Conservation (phyloP, 2,329 filamentous ascomycete genomes). For the Colletotrichum siamense region DNA sequence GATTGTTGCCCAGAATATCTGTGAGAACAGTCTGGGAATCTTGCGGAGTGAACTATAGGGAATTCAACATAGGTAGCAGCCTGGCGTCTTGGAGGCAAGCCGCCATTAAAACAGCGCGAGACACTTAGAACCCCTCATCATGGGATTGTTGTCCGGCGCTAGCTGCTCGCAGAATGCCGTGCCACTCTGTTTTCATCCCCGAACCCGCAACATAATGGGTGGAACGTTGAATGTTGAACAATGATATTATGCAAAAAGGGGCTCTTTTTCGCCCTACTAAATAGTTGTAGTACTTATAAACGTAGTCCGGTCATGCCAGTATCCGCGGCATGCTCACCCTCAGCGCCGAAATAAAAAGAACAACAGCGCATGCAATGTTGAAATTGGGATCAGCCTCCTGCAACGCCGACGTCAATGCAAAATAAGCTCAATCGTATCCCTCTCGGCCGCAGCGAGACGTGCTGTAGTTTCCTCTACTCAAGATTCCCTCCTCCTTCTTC, state of each 20-base stretch:
- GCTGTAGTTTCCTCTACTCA: background rate
- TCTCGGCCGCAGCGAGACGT: background rate
- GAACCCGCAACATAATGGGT: background rate
- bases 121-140: background rate
- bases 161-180: background rate
- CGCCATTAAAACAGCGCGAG: background rate
- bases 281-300: slow-evolving; percentile 1
- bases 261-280: background rate
- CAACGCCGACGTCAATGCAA: slow-evolving; percentile 22
- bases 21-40: no score
- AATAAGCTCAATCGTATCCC: slow-evolving; percentile 5
- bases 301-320: background rate
- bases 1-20: no score
- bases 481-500: background rate
- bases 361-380: slow-evolving; percentile 20
- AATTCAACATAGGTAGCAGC: background rate
- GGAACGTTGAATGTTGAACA: background rate
- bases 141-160: background rate
- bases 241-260: slow-evolving; percentile 9
- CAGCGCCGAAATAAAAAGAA: slow-evolving; percentile 1
- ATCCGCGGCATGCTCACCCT: slow-evolving; percentile 5
- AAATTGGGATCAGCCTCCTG: slow-evolving; percentile 20
- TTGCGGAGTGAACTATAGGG: background rate
- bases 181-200: background rate
- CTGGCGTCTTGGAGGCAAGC: background rate